Base-by-base conservation (phyloP, 2,329 filamentous ascomycete genomes). In the Beauveria rudraprayagi region DNA sequence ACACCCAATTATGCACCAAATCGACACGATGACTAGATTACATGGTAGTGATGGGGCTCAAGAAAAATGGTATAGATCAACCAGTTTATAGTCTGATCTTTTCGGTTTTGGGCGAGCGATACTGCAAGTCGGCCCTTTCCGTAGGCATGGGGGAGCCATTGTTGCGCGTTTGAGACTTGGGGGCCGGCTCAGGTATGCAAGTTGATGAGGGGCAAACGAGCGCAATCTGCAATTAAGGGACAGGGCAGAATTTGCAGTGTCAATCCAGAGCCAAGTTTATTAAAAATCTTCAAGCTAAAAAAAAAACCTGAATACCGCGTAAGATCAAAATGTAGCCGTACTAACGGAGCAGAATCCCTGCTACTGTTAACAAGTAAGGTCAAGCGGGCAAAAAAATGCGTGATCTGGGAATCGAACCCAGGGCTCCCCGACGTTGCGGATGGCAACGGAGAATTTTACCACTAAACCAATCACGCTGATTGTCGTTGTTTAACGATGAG, bases 371-470 rank as follows among this genome's bases (percentile, higher is more conserved):
- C 24, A 16, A 37, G 14, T 37, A 16, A 16, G 5, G 34, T 1
- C 1, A 37, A 5, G 14, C 11, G 34, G 34, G 34, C 34, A 16
- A 52, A 52, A 44, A 44, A 52, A 47, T 60, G 57, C 57, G 57
- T 60, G 48, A 60, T 60, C 57, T 60, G 57, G 57, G 57, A 60
- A 60, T 60, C 57, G 57, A 60, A 60, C 57, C 57, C 57, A 60
- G 57, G 57, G 57, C 57, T 60, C 57, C 57, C 57, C 57, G 57
- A 60, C 57, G 57, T 60, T 60, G 57, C 57, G n/a, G 57, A 60
- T 60, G 57, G 57, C 57, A 60, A 60, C 57, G 57, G 57, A 60
- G 57, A 60, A 60, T 60, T 60, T 60, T 60, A 60, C 57, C 57
- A 60, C 57, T 60, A 60, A 60, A 60, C 57, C 57, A 60, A 60